phyloP scores from a whole-genome alignment of 805 yeast genomes.

The Candida golubevii region DNA sequence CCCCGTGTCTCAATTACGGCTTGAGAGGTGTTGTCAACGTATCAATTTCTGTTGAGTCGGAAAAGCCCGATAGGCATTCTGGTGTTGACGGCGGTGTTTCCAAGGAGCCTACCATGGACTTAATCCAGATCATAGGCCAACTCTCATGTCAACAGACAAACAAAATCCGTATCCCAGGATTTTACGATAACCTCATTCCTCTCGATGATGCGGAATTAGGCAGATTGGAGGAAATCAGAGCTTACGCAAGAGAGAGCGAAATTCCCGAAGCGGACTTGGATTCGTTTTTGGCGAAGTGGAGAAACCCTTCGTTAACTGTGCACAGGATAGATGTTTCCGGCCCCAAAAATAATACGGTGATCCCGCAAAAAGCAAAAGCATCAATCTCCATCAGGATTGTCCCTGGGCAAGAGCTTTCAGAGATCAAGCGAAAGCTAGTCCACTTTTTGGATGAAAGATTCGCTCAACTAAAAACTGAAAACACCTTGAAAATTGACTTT shows the following conservation, averaged over 20 bases:
- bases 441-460: conserved; percentile 47
- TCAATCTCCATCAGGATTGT: conserved; percentile 81
- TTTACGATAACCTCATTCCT: conserved; percentile 63
- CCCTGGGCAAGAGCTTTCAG: conserved; percentile 73
- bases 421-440: conserved; percentile 49
- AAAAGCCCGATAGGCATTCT: conserved; percentile 85
- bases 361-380: conserved; percentile 76
- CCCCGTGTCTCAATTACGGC: conserved; percentile 93
- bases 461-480: conserved; percentile 49
- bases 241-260: conserved; percentile 22
- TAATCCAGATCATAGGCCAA: conserved; percentile 66
- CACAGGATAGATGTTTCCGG: conserved; percentile 86
- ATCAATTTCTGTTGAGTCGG: conserved; percentile 64
- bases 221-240: conserved; percentile 57
- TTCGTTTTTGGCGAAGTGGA: conserved; percentile 76
- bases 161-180: conserved; percentile 59
- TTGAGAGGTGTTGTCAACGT: conserved; percentile 87
- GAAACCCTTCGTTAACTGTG: conserved; percentile 82
- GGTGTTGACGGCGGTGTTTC: conserved; percentile 95
- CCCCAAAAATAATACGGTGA: conserved; percentile 84
- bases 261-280: conserved; percentile 35
- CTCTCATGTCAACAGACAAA: conserved; percentile 46
- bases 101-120: conserved; percentile 84
- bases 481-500: conserved; percentile 55
- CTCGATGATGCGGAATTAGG: conserved; percentile 53